Evolutionary conservation across 371 early-diverging fungal genomes (phyloP), one percentile per base, ranked within the genome.

Genomic region (Mortierella sp.): DNA sequence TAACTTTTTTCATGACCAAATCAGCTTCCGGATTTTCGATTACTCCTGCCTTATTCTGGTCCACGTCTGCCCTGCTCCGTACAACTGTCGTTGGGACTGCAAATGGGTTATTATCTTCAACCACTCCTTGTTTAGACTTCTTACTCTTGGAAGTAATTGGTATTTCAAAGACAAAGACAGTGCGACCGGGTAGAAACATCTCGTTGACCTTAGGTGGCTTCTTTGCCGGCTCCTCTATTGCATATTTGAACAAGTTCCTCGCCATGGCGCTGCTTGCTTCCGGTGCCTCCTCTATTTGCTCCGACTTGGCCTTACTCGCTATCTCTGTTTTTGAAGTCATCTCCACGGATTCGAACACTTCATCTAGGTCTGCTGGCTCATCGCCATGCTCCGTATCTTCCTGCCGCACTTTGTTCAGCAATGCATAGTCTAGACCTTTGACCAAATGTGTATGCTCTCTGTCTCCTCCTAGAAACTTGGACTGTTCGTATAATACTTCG

Each of bases 381-480:
- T 40, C 29, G n/a, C 54, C 73, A 7, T 70, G 75, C 0, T 69
- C 73, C 10, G 68, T 64, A 23, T 80, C 59, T 54, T 86, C 85
- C 43, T 78, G 78, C 22, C 94, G 87, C 5, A 91, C 87, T 80
- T 92, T 91, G 51, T 87, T 83, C 37, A 96, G 77, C 19, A 97
- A 85, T 1, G 94, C 89, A 83, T 85, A 95, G 78, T 97, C 97
- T 15, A 97, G 85, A 17, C 97, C 97, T 65, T 95, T 96, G 54
- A 97, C 97, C 61, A 97, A 83, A 85, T 97, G 97, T 2, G 97
- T 96, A 72, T 93, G 95, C 31, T 90, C 85, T 2, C 87, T 82
- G 83, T 95, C 96, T 34, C 97, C 97, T 61, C 96, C 97, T 19
- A 97, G 83, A 72, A 87, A 96, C 78, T 97, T 96, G 22, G 93